These are phyloP conservation scores for Umbilicaria muhlenbergii DNA, from an alignment of 495 filamentous ascomycete species.

Conservation along the genomic window DNA sequence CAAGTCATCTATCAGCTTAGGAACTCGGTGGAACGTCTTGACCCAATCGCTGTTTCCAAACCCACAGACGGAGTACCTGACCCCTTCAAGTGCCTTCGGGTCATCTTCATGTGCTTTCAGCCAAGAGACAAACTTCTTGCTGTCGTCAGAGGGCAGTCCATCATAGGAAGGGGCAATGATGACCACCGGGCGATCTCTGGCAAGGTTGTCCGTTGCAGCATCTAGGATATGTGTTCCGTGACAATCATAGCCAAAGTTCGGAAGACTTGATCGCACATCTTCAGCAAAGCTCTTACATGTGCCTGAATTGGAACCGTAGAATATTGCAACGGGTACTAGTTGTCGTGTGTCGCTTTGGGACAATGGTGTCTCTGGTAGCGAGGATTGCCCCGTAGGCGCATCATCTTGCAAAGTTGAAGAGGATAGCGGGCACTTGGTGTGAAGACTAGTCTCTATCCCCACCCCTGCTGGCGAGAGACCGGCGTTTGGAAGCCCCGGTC, in stretches of 20 bases:
- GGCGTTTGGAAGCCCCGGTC: too few species aligned
- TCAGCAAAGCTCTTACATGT: constrained; percentile 60
- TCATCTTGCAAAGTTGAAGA: too few species aligned
- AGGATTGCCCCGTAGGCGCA: too few species aligned
- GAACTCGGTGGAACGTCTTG: constrained; percentile 56
- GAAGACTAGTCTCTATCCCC: too few species aligned
- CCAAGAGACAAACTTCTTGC: constrained; percentile 53
- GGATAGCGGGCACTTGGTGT: too few species aligned
- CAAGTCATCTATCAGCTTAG: constrained; percentile 42
- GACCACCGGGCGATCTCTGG: constrained; percentile 44
- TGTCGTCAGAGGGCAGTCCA: constrained; percentile 62
- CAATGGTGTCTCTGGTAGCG: too few species aligned
- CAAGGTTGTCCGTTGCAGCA: constrained; percentile 42
- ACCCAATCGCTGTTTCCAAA: constrained; percentile 50
- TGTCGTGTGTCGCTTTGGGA: too few species aligned
- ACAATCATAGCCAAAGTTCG: constrained; percentile 37
- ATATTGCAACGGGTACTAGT: constrained; percentile 23
- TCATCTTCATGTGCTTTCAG: constrained; percentile 29
- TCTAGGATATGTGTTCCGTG: constrained; percentile 32
- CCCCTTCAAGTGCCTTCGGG: constrained; percentile 31
- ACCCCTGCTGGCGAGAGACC: too few species aligned
- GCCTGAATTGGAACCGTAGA: constrained; percentile 60
- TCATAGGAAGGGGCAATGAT: constrained; percentile 62
- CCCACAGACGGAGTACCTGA: constrained; percentile 52
- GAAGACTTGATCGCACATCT: constrained; percentile 41